Evolutionary conservation across 805 yeast genomes (phyloP).

Genomic region (Monosporozyma aerobia): DNA sequence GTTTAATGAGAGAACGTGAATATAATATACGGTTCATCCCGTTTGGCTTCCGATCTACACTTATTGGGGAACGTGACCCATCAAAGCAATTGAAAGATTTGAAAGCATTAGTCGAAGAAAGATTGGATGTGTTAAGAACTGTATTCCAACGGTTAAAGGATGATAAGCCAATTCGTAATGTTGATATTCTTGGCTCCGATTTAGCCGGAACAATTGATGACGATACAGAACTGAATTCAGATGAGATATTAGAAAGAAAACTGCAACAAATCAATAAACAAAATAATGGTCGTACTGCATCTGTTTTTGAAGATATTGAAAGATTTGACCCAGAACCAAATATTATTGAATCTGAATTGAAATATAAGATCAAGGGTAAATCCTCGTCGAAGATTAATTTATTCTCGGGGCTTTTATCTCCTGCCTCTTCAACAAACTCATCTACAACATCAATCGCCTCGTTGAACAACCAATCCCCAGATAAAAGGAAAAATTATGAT

Average conservation of each 20-base stretch:
- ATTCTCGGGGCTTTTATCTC: slow-evolving; percentile 2
- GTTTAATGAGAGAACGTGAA: slow-evolving; percentile 15
- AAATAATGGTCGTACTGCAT: neutral
- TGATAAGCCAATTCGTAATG: slow-evolving; percentile 8
- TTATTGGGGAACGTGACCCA: slow-evolving; percentile 8
- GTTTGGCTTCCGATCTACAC: slow-evolving; percentile 14
- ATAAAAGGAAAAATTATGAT: slow-evolving; percentile 1
- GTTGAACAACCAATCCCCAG: neutral
- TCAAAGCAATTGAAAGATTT: slow-evolving; percentile 9
- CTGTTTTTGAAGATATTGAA: slow-evolving; percentile 4
- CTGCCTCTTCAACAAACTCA: neutral
- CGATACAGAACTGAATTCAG: slow-evolving; percentile 13
- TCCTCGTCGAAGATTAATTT: neutral
- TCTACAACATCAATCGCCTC: neutral
- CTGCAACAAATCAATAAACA: slow-evolving; percentile 14
- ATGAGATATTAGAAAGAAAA: slow-evolving; percentile 19
- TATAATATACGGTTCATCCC: slow-evolving; percentile 25
- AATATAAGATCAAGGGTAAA: slow-evolving; percentile 10
- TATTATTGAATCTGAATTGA: slow-evolving; percentile 13
- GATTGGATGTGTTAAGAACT: slow-evolving; percentile 9
- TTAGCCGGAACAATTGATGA: slow-evolving; percentile 21
- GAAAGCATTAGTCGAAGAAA: slow-evolving; percentile 8
- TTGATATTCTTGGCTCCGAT: slow-evolving; percentile 21
- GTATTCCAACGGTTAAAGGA: slow-evolving; percentile 10
- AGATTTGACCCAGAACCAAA: neutral